Evolutionary conservation across 768 basidiomycete species (phyloP).

Genomic region (Boletus rex-veris): DNA sequence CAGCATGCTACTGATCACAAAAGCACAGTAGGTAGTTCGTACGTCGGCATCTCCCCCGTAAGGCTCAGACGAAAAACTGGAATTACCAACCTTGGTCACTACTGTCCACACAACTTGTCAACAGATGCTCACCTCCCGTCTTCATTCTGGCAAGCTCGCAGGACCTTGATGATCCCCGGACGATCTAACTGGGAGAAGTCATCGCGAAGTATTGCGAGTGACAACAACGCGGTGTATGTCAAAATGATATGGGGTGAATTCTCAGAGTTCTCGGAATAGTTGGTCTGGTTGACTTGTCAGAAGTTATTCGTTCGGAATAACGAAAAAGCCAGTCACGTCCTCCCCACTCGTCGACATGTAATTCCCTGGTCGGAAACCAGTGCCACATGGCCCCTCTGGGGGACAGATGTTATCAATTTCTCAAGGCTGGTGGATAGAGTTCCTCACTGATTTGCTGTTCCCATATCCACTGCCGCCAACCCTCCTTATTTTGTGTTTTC

Average conservation of each 20-base stretch:
- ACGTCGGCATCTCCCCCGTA: constrained; percentile 71
- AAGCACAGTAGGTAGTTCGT: constrained; percentile 83
- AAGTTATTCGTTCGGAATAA: neutral
- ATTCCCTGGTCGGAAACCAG: constrained; percentile 73
- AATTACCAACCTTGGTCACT: constrained; percentile 1
- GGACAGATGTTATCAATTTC: neutral
- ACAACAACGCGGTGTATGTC: constrained; percentile 88
- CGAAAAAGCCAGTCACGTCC: constrained; percentile 6
- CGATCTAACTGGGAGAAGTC: constrained; percentile 72
- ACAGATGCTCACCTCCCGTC: constrained; percentile 70
- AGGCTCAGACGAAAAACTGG: constrained; percentile 72
- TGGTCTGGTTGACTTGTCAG: constrained; percentile 24
- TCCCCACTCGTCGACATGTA: constrained; percentile 52
- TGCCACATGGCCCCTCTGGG: constrained; percentile 54
- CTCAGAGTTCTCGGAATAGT: constrained; percentile 43
- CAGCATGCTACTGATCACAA: constrained; percentile 76
- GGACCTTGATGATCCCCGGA: constrained; percentile 58
- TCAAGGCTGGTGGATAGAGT: constrained; percentile 1
- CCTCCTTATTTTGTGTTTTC: constrained; percentile 48
- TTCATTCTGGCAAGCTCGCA: constrained; percentile 66
- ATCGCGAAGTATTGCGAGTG: constrained; percentile 84
- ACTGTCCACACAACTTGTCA: neutral
- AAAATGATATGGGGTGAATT: constrained; percentile 84
- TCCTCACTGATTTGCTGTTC: constrained; percentile 65
- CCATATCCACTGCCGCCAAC: constrained; percentile 88